A percentile compares a stretch with the other conserved stretches of the same genome.
phyloP scores from a whole-genome alignment of 768 basidiomycete species.

The Phylloporus sp. region DNA sequence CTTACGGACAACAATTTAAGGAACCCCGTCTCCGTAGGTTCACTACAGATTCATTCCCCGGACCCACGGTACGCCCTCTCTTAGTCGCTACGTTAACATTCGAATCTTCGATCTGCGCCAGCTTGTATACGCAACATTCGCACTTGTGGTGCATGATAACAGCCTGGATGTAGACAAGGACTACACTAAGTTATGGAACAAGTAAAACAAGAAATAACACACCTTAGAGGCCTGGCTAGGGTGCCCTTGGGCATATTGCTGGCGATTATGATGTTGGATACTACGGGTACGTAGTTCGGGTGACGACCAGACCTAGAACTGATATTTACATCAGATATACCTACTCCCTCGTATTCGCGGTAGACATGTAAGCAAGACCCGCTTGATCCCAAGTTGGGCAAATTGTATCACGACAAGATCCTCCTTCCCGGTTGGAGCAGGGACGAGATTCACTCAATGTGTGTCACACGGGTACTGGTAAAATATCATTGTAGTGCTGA shows the following conservation, averaged over 20 bases:
- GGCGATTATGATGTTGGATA: conserved; percentile 72
- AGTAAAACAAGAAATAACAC: conserved; percentile 64
- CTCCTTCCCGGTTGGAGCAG: conserved; percentile 66
- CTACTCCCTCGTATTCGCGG: conserved; percentile 66
- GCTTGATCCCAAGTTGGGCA: conserved; percentile 64
- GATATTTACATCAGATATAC: conserved; percentile 44
- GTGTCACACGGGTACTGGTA: neutral
- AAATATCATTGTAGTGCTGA: no score
- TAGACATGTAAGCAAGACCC: conserved; percentile 72
- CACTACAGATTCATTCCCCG: neutral
- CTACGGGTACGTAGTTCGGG: conserved; percentile 47
- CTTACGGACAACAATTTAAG: neutral
- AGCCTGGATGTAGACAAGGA: conserved; percentile 53
- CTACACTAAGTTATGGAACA: conserved; percentile 78
- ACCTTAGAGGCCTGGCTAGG: conserved; percentile 77
- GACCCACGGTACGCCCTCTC: neutral
- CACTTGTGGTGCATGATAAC: conserved; percentile 23
- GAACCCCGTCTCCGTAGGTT: neutral
- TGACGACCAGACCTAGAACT: no score
- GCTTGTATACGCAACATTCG: conserved; percentile 61
- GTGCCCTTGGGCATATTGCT: conserved; percentile 71
- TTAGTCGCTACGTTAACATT: conserved; percentile 54
- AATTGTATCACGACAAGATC: conserved; percentile 72
- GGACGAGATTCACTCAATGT: conserved; percentile 79
- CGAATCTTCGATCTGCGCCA: conserved; percentile 70